phyloP scores from a whole-genome alignment of 257 asterid genomes.

The Rhazya stricta region DNA sequence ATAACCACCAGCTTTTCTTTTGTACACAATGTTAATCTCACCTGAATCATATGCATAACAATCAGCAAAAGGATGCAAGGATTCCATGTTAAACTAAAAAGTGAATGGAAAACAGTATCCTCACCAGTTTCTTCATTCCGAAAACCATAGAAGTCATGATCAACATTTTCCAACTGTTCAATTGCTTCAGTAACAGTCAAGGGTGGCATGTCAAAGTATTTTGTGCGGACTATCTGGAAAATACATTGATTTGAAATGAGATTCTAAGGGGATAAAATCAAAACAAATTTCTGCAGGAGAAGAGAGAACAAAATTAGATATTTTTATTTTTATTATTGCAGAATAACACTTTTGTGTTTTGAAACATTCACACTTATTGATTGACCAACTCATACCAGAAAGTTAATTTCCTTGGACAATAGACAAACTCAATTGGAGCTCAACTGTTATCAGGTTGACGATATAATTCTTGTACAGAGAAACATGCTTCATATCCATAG shows the following conservation, averaged over 20 bases:
- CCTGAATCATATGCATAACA: slow-evolving; percentile 37
- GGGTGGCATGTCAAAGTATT: slow-evolving; percentile 94
- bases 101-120: not conserved
- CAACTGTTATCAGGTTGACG: not conserved
- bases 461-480: not conserved
- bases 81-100: not conserved
- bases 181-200: slow-evolving; percentile 77
- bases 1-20: slow-evolving; percentile 74
- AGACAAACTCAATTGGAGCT: not conserved
- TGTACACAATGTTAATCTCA: slow-evolving; percentile 75
- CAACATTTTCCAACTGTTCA: slow-evolving; percentile 84
- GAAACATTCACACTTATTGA: not conserved
- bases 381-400: not conserved
- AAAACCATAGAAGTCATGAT: slow-evolving; percentile 89
- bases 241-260: not conserved
- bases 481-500: not conserved
- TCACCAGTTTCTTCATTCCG: slow-evolving; percentile 86
- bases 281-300: not conserved
- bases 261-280: not conserved
- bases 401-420: not conserved
- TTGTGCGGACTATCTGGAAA: slow-evolving; percentile 70
- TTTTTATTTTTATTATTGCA: not conserved
- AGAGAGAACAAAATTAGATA: not conserved
- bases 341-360: not conserved
- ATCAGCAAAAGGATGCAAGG: not conserved